These are phyloP conservation scores for Crepidotus variabilis DNA, from an alignment of 768 basidiomycete genomes.

Conservation along the genomic window DNA sequence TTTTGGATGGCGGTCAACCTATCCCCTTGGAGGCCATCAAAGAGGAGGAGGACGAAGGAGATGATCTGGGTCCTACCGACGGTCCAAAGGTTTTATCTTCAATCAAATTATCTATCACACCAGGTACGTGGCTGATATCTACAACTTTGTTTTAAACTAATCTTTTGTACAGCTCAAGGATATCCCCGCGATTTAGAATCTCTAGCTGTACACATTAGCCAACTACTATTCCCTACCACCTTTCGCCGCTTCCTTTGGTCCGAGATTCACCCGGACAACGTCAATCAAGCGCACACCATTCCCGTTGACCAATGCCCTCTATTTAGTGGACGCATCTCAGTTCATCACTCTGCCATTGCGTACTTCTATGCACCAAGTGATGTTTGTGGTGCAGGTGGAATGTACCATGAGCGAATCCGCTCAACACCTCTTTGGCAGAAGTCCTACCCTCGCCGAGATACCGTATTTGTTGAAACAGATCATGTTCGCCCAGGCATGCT, in stretches of 20 bases:
- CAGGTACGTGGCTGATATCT: not conserved
- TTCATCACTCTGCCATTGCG: constrained; percentile 24
- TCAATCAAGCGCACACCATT: not conserved
- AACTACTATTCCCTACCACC: not conserved
- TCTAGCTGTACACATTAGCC: not conserved
- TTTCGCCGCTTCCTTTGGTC: constrained; percentile 1
- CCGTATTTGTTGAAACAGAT: constrained; percentile 16
- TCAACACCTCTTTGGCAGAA: constrained; percentile 20
- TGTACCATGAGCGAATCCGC: constrained; percentile 23
- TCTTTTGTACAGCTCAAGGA: not conserved
- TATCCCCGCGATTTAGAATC: not conserved
- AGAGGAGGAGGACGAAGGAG: not conserved
- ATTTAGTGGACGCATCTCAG: constrained; percentile 17
- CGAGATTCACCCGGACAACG: not conserved
- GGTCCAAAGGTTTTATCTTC: not conserved
- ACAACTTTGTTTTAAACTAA: not conserved
- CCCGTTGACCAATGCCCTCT: constrained; percentile 6
- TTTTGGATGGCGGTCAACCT: not conserved
- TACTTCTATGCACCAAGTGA: constrained; percentile 27
- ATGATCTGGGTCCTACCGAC: not conserved
- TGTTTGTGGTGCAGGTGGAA: constrained; percentile 21
- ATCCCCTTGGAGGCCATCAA: not conserved
- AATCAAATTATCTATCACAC: not conserved
- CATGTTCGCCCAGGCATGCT: constrained; percentile 17
- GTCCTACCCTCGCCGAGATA: constrained; percentile 15